Conservation (phyloP, 768 basidiomycete genomes). For the Pleurotus citrinopileatus region DNA sequence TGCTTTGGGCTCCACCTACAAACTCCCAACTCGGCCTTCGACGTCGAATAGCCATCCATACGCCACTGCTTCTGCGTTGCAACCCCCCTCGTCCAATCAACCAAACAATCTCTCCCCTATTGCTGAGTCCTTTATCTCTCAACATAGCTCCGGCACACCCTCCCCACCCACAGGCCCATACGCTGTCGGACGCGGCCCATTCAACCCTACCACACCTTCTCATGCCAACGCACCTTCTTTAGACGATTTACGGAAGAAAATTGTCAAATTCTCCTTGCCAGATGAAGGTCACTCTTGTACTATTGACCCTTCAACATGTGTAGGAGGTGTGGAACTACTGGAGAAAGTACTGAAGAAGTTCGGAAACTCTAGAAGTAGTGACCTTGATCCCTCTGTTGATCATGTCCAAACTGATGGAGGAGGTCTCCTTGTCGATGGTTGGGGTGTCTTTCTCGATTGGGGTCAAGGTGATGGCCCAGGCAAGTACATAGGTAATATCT, state of each 20-base stretch:
- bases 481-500: conserved; percentile 25
- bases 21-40: conserved; percentile 42
- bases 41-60: conserved; percentile 58
- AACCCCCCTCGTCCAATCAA: conserved; percentile 31
- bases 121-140: conserved; percentile 54
- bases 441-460: conserved; percentile 78
- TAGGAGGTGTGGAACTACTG: conserved; percentile 81
- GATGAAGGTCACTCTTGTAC: conserved; percentile 78
- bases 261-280: conserved; percentile 85
- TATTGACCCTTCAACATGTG: conserved; percentile 79
- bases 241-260: conserved; percentile 78
- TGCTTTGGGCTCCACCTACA: conserved; percentile 31
- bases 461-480: conserved; percentile 51
- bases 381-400: conserved; percentile 41
- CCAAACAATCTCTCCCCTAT: conserved; percentile 66
- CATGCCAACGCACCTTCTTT: conserved; percentile 48
- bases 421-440: conserved; percentile 81
- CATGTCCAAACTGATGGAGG: conserved; percentile 70
- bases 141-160: conserved; percentile 37
- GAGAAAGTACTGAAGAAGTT: conserved; percentile 91
- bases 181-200: conserved; percentile 60
- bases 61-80: conserved; percentile 46
- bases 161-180: conserved; percentile 51
- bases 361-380: conserved; percentile 54
- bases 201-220: conserved; percentile 42